These are phyloP conservation scores for Candida michaelii DNA, from an alignment of 805 yeast genomes.

Conservation along the genomic window DNA sequence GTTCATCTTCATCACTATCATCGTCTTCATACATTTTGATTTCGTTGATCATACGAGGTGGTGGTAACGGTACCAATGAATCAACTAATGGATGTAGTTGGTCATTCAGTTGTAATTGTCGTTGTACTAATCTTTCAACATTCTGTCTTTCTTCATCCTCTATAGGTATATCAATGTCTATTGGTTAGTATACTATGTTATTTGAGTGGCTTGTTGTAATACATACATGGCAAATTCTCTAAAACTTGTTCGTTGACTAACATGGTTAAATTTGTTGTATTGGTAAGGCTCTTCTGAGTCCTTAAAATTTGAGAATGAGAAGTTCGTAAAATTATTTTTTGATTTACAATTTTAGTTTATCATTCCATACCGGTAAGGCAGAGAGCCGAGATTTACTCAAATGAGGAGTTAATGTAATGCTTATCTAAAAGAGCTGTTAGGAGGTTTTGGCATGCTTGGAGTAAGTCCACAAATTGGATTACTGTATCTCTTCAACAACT, in stretches of 20 bases:
- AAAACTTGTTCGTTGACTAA: slow-evolving; percentile 31
- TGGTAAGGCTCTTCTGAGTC: background rate
- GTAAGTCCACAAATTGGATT: too few species aligned
- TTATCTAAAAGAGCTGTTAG: too few species aligned
- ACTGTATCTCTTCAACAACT: too few species aligned
- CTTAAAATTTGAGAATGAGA: background rate
- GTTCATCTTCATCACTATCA: slow-evolving; percentile 21
- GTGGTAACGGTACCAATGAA: slow-evolving; percentile 18
- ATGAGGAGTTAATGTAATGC: too few species aligned
- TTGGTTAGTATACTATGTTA: slow-evolving; percentile 4
- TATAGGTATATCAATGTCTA: slow-evolving; percentile 32
- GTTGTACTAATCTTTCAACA: slow-evolving; percentile 33
- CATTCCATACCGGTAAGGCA: too few species aligned
- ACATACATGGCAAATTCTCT: slow-evolving; percentile 43
- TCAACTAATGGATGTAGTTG: slow-evolving; percentile 24
- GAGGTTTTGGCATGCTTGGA: too few species aligned
- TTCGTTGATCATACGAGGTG: slow-evolving; percentile 13
- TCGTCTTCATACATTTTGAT: slow-evolving; percentile 29
- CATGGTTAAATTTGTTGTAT: slow-evolving; percentile 18
- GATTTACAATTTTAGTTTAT: slow-evolving; percentile 1
- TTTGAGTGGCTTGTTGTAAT: background rate
- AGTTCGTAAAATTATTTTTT: slow-evolving; percentile 1
- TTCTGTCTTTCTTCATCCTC: slow-evolving; percentile 34
- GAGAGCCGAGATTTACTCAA: too few species aligned
- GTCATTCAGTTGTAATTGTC: slow-evolving; percentile 5